Percentiles rank a stretch among this genome's conserved stretches.
Evolutionary conservation across 495 filamentous ascomycete species (phyloP).

Genomic region (Clavariopsis aquatica): DNA sequence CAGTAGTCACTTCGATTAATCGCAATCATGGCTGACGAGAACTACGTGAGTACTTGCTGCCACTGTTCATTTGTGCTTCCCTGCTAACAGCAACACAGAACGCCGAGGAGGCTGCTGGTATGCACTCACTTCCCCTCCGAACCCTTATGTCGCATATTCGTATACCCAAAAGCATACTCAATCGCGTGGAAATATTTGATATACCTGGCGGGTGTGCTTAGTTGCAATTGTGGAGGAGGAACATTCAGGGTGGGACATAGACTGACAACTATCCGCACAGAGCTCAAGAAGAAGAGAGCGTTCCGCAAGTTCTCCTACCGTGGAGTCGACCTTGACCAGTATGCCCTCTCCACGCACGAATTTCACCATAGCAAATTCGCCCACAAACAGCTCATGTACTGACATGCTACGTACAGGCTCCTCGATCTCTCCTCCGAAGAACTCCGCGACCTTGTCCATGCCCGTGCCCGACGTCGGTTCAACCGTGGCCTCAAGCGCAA

Average conservation of each 20-base stretch:
- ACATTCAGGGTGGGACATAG: conserved; percentile 3
- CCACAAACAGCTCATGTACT: conserved; percentile 2
- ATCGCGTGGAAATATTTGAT: neutral
- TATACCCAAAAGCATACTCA: neutral
- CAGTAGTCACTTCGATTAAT: conserved; percentile 37
- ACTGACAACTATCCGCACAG: conserved; percentile 54
- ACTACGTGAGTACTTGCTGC: conserved; percentile 73
- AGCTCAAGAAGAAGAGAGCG: conserved; percentile 98
- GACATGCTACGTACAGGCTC: conserved; percentile 59
- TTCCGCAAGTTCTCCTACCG: conserved; percentile 99
- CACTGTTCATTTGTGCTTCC: conserved; percentile 13
- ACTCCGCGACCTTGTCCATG: conserved; percentile 98
- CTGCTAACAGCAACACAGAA: conserved; percentile 63
- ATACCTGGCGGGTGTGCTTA: neutral
- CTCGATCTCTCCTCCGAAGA: conserved; percentile 98
- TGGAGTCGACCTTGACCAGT: conserved; percentile 98
- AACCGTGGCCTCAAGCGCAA: conserved; percentile 99
- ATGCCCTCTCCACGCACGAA: conserved; percentile 49
- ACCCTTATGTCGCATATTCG: neutral
- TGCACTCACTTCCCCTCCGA: conserved; percentile 35
- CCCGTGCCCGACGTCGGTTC: conserved; percentile 96
- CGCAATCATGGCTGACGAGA: conserved; percentile 87
- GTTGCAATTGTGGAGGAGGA: neutral
- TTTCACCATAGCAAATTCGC: neutral
- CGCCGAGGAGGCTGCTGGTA: conserved; percentile 92